These are phyloP conservation scores for Triticum monococcum DNA, from an alignment of 176 grass and related monocot genomes.

Conservation along the genomic window DNA sequence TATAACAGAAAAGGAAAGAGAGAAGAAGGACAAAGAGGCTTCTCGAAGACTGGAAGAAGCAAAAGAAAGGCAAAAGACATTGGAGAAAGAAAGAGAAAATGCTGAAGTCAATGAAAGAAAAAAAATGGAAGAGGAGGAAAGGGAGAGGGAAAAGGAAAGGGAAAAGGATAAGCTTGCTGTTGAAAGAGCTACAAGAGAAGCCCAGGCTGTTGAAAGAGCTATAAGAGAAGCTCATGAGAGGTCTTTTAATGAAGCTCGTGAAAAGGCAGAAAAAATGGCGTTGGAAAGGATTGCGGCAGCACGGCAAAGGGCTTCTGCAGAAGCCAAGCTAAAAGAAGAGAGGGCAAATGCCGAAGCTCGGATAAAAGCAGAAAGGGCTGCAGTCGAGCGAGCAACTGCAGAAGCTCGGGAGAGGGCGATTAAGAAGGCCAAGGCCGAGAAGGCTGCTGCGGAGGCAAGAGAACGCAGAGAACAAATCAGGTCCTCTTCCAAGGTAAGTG, in stretches of 20 bases:
- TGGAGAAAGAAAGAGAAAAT: conserved; percentile 55
- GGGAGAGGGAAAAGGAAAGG: conserved; percentile 78
- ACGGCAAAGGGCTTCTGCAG: conserved; percentile 64
- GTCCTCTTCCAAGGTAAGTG: conserved; percentile 57
- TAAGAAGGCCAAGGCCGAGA: conserved; percentile 81
- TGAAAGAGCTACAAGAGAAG: conserved; percentile 86
- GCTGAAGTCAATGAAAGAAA: conserved; percentile 44
- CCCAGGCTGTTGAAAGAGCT: conserved; percentile 81
- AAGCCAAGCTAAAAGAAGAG: conserved; percentile 70
- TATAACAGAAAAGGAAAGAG: conserved; percentile 35
- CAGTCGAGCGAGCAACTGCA: conserved; percentile 83
- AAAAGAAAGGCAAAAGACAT: conserved; percentile 57
- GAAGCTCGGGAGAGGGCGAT: conserved; percentile 85
- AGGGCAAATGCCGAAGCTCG: conserved; percentile 57
- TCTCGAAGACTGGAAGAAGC: conserved; percentile 44
- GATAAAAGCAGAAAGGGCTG: conserved; percentile 77
- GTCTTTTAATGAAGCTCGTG: conserved; percentile 63
- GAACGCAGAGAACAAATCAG: conserved; percentile 65
- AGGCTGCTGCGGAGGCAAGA: conserved; percentile 64
- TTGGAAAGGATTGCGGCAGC: conserved; percentile 67
- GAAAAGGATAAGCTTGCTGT: conserved; percentile 82
- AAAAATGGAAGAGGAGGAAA: conserved; percentile 56
- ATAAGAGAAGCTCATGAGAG: conserved; percentile 70
- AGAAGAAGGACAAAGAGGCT: conserved; percentile 40
- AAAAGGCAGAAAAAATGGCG: conserved; percentile 80